Base-by-base conservation (phyloP, 2,329 filamentous ascomycete species). In the Sphaerulina musiva region DNA sequence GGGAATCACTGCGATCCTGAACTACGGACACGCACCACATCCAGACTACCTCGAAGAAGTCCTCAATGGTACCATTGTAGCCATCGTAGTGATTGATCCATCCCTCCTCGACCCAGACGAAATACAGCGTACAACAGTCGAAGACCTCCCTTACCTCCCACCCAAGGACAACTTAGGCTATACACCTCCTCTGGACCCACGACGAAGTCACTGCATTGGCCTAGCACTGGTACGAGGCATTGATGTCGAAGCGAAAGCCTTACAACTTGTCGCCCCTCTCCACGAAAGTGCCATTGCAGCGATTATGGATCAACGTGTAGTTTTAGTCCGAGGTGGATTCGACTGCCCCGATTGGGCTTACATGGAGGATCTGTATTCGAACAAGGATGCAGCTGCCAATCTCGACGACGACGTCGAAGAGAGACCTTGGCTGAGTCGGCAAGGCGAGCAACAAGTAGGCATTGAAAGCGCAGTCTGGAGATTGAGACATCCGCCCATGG, bases 281-380 rank as follows among this genome's bases (percentile, higher is more conserved):
- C 59, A 68, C 5, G 63, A 69, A 29, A 66, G 34, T 5, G 56
- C 67, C 9, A 60, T 68, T 12, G 59, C 56, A 3, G 41, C 23
- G 2, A 48, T 67, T 23, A 41, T 41, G 38, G 12, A 58, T 8
- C 51, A 54, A 38, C 71, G 76, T 12, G 71, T 87, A 12, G 78
- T 87, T 2, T 73, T 89, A 3, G 78, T 89, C 0, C 79, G 83
- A 51, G 86, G 86, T 2, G 84, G 80, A 60, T 81, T 87, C 52
- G 86, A 89, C 62, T 72, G 80, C 1, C 84, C 85, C 0, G 81
- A 76, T 2, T 89, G 85, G 84, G 82, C 83, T 1, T 87, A 86
- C 57, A 80, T 80, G 0, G 85, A 88, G 64, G 80, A 84, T 36
- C 60, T 83, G 12, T 78, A 82, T 59, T 56, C 56, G 2, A n/a